These are phyloP conservation scores for Tolypocladium tundrense DNA, from an alignment of 2,329 filamentous ascomycete species.

Conservation along the genomic window DNA sequence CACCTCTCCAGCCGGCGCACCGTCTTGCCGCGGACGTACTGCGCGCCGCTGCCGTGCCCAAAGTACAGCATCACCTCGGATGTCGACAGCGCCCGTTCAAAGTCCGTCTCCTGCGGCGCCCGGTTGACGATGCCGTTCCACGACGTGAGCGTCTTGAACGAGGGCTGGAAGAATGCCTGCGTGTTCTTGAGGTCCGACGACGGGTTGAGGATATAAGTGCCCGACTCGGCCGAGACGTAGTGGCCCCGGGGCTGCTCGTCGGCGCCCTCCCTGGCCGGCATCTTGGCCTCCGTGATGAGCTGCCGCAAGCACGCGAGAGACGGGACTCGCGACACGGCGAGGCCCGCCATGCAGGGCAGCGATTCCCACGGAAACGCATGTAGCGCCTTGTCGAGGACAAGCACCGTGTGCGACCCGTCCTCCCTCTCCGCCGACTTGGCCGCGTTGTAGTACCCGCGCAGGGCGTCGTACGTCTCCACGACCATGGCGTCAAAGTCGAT, in stretches of 20 bases:
- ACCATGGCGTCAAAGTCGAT: slow-evolving; percentile 92
- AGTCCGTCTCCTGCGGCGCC: slow-evolving; percentile 66
- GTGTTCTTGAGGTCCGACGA: slow-evolving; percentile 74
- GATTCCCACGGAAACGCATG: slow-evolving; percentile 96
- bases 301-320: slow-evolving; percentile 75
- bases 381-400: slow-evolving; percentile 84
- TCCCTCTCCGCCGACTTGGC: slow-evolving; percentile 29
- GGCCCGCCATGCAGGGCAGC: slow-evolving; percentile 68
- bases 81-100: slow-evolving; percentile 54
- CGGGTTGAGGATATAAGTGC: slow-evolving; percentile 83
- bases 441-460: slow-evolving; percentile 63
- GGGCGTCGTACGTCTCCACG: slow-evolving; percentile 75
- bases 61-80: slow-evolving; percentile 83
- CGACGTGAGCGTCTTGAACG: slow-evolving; percentile 52
- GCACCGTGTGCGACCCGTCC: slow-evolving; percentile 59
- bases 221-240: slow-evolving; percentile 43
- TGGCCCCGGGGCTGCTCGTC: slow-evolving; percentile 29
- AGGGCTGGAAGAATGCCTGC: slow-evolving; percentile 59
- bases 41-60: slow-evolving; percentile 87
- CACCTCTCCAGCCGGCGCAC: slow-evolving; percentile 71
- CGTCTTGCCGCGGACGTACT: slow-evolving; percentile 81
- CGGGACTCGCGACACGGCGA: slow-evolving; percentile 78
- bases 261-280: slow-evolving; percentile 6
- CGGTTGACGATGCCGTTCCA: slow-evolving; percentile 64
- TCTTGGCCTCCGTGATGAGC: slow-evolving; percentile 48